Conservation (phyloP, 1,284 basidiomycete species). For the Hymenochaete sp. region DNA sequence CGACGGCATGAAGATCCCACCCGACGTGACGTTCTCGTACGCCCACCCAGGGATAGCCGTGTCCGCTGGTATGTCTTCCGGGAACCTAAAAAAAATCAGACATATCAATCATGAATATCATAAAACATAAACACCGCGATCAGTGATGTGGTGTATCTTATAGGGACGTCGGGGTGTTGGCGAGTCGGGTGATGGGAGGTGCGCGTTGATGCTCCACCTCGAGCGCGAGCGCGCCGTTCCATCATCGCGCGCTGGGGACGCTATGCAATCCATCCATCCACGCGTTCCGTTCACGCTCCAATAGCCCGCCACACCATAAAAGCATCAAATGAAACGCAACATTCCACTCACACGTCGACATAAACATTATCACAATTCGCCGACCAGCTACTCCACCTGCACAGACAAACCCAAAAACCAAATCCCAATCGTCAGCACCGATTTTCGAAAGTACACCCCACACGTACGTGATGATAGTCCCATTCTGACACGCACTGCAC, state of each 20-base stretch:
- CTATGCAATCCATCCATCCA: no score
- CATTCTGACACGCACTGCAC: constrained; percentile 19
- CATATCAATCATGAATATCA: background rate
- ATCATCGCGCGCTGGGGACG: no score
- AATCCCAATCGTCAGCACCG: background rate
- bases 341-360: constrained; percentile 1
- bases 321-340: no score
- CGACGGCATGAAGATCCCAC: constrained; percentile 1
- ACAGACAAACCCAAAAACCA: background rate
- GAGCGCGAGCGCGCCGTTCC: no score
- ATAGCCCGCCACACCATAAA: no score
- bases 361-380: constrained; percentile 7
- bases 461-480: constrained; percentile 15
- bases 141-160: no score
- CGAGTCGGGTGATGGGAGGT: no score
- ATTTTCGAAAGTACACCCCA: background rate
- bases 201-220: no score
- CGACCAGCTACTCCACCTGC: constrained; percentile 13
- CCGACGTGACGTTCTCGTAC: constrained; percentile 11
- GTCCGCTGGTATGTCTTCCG: constrained; percentile 15
- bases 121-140: no score
- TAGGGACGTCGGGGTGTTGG: no score
- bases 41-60: constrained; percentile 20
- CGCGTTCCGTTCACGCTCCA: no score
- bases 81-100: constrained; percentile 7